Evolutionary conservation across 2,329 filamentous ascomycete species (phyloP), one percentile per base, ranked within the genome.

Genomic region (Hypoxylon sp.): DNA sequence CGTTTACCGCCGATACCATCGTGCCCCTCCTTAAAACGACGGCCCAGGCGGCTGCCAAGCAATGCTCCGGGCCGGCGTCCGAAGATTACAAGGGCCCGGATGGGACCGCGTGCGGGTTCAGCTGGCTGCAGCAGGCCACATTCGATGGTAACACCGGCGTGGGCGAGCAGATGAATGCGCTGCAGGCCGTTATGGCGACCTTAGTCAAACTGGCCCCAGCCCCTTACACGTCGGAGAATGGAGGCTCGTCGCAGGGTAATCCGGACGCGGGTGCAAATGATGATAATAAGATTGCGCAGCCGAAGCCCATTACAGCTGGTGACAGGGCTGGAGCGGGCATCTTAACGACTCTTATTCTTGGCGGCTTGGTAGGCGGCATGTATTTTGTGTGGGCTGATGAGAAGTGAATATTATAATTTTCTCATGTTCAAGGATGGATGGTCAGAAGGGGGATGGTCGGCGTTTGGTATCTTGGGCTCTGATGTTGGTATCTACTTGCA

Each of bases 121-220:
- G 80, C 55, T 91, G 88, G 88, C 64, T 74, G 0, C 82, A 81
- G 37, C 72, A 76, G 2, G 79, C 77, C 1, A 76, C 75, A 1
- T 87, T 83, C 70, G 86, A 88, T 74, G 83, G 82, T 33, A 84
- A 84, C 22, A 81, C 80, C 25, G 85, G 86, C 57, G 84, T 87
- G 65, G 86, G 87, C 50, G 83, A 89, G 77, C 84, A 88, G 76
- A 85, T 89, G 77, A 85, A 83, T 69, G 86, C 85, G 0, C 79
- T 88, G 44, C 82, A 83, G 37, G 81, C 86, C 13, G 82, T 89
- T 46, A 83, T 84, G 58, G 80, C 81, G 1, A 81, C 81, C 14
- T 76, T 86, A n/a, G 75, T 83, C 48, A 74, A 77, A 51, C 65
- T 30, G 1, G 75, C 68, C 6, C 62, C 57, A 0, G 55, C 55